A percentile compares a stretch with the other conserved stretches of the same genome.
phyloP scores from a whole-genome alignment of 768 basidiomycete species.

The Multifurca ochricompacta region DNA sequence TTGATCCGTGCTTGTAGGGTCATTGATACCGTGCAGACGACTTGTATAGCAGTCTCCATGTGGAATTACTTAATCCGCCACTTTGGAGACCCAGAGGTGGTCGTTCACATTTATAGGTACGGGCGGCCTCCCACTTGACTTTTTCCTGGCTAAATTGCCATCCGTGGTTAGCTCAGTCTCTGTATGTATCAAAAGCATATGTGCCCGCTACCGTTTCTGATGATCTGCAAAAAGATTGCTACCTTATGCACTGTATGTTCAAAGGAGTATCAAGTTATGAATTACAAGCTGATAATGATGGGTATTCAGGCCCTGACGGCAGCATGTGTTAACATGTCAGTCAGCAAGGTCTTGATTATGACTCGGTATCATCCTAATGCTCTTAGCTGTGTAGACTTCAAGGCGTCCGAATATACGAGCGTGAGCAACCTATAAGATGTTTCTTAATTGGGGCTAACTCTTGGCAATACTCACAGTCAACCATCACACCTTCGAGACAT shows the following conservation, averaged over 20 bases:
- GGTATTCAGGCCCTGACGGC: background rate
- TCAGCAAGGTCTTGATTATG: background rate
- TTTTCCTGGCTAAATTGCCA: background rate
- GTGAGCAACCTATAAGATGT: background rate
- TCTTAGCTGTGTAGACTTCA: background rate
- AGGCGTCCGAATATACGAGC: constrained; percentile 1
- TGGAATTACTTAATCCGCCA: background rate
- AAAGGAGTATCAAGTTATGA: background rate
- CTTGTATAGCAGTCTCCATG: background rate
- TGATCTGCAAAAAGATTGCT: background rate
- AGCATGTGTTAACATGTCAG: constrained; percentile 4
- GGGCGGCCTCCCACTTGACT: background rate
- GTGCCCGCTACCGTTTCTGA: background rate
- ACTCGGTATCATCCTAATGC: background rate
- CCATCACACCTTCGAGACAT: background rate
- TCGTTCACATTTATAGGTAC: background rate
- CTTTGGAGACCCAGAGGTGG: background rate
- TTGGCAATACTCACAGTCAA: background rate
- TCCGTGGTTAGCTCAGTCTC: background rate
- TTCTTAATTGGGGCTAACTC: background rate
- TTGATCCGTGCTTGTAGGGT: background rate
- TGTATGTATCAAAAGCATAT: background rate
- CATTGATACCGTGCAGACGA: background rate
- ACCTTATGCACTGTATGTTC: background rate
- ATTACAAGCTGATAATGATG: background rate